Evolutionary conservation across 2,329 filamentous ascomycete genomes (phyloP).

Genomic region (Penicillium sp.): DNA sequence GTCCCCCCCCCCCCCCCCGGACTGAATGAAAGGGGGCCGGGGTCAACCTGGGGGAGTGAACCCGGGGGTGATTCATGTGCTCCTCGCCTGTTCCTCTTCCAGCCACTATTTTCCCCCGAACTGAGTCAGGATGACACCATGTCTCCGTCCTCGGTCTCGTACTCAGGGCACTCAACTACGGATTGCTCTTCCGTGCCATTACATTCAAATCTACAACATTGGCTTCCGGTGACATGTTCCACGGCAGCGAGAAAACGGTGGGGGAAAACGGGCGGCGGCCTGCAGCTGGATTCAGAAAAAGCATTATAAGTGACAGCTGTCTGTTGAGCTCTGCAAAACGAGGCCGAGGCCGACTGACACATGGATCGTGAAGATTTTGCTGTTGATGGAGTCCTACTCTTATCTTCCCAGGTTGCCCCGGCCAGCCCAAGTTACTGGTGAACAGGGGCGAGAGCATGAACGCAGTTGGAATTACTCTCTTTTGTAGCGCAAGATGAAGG

Average conservation of each 20-base stretch:
- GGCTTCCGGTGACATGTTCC: conserved; percentile 30
- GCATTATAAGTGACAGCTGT: conserved; percentile 21
- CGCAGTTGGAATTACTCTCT: not conserved
- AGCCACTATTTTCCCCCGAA: conserved; percentile 6
- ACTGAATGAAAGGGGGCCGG: not conserved
- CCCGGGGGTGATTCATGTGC: not conserved
- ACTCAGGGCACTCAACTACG: conserved; percentile 18
- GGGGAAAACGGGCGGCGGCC: conserved; percentile 38
- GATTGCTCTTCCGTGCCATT: conserved; percentile 2
- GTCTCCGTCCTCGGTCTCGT: conserved; percentile 9
- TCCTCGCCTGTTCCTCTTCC: not conserved
- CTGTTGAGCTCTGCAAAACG: not conserved
- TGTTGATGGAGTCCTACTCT: not conserved
- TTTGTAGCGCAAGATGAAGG: conserved; percentile 17
- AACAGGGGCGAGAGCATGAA: not conserved
- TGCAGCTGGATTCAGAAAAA: conserved; percentile 35
- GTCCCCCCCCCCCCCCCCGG: not conserved
- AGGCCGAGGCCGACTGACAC: not conserved
- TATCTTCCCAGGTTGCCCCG: conserved; percentile 7
- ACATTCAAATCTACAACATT: conserved; percentile 11
- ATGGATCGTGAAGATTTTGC: not conserved
- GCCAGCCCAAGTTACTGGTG: not conserved
- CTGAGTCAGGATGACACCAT: conserved; percentile 15
- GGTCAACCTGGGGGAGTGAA: not conserved
- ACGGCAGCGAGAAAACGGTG: conserved; percentile 38